Evolutionary conservation across 2,329 filamentous ascomycete genomes (phyloP).

Genomic region (Pestalotiopsis sp.): DNA sequence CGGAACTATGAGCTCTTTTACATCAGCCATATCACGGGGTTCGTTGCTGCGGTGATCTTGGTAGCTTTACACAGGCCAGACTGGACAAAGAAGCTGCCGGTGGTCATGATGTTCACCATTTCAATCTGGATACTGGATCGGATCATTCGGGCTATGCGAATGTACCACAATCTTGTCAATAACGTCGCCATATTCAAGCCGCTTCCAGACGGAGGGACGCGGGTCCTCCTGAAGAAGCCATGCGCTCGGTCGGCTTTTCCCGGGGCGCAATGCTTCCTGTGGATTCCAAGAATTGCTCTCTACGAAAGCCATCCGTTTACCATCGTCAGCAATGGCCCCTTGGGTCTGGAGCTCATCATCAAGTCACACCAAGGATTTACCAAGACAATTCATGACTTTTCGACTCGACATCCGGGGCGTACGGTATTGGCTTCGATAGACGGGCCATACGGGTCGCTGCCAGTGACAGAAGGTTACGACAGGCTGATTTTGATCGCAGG

Average conservation of each 20-base stretch:
- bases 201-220: not conserved
- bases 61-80: not conserved
- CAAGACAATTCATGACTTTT: not conserved
- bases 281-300: not conserved
- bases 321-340: not conserved
- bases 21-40: not conserved
- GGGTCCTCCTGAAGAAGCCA: not conserved
- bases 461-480: not conserved
- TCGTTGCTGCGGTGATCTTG: not conserved
- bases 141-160: not conserved
- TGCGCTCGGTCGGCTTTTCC: not conserved
- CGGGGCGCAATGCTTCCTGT: not conserved
- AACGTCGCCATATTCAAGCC: not conserved
- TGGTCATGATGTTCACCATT: not conserved
- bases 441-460: not conserved
- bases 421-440: not conserved
- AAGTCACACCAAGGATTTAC: not conserved
- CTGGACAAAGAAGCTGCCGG: not conserved
- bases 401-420: not conserved
- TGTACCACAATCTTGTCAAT: not conserved
- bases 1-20: not conserved
- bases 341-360: not conserved
- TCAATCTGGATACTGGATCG: not conserved
- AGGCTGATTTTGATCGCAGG: not conserved
- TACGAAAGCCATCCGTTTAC: not conserved